These are phyloP conservation scores for Endocalyx cinctus DNA, from an alignment of 2,329 filamentous ascomycete species.

Conservation along the genomic window DNA sequence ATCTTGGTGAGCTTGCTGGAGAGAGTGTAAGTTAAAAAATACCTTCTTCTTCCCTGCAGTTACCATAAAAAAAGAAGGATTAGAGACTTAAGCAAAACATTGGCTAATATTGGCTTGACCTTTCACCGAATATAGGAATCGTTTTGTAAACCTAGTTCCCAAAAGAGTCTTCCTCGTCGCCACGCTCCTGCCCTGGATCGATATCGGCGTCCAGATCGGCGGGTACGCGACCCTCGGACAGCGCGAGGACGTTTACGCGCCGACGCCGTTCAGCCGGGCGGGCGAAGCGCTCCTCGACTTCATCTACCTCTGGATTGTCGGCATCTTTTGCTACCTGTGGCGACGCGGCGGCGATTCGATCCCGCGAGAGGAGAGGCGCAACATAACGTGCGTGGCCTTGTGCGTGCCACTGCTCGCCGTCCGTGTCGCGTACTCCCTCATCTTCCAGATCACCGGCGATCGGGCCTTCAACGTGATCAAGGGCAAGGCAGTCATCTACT, in stretches of 20 bases:
- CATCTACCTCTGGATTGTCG: too few species aligned
- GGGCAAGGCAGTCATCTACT: slow-evolving; percentile 8
- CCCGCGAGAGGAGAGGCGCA: too few species aligned
- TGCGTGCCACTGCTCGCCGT: slow-evolving; percentile 10
- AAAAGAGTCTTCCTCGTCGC: neutral
- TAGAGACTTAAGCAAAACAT: neutral
- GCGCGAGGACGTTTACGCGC: neutral
- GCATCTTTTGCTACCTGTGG: too few species aligned
- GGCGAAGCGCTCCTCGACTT: slow-evolving; percentile 1
- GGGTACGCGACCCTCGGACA: neutral
- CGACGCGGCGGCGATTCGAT: too few species aligned
- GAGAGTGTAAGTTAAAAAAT: slow-evolving; percentile 13
- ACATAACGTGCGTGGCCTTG: slow-evolving; percentile 7
- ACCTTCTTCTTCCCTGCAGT: too few species aligned
- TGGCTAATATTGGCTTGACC: neutral
- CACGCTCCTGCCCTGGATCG: neutral
- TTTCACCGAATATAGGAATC: neutral
- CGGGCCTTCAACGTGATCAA: slow-evolving; percentile 11
- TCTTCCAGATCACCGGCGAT: slow-evolving; percentile 12
- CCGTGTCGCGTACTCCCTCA: slow-evolving; percentile 12
- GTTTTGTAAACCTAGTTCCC: neutral
- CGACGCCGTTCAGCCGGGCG: neutral
- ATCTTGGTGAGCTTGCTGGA: slow-evolving; percentile 8
- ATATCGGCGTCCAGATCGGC: neutral
- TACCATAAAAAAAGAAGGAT: too few species aligned